These are phyloP conservation scores for Suhomyces emberorum DNA, from an alignment of 805 yeast genomes.

Conservation along the genomic window DNA sequence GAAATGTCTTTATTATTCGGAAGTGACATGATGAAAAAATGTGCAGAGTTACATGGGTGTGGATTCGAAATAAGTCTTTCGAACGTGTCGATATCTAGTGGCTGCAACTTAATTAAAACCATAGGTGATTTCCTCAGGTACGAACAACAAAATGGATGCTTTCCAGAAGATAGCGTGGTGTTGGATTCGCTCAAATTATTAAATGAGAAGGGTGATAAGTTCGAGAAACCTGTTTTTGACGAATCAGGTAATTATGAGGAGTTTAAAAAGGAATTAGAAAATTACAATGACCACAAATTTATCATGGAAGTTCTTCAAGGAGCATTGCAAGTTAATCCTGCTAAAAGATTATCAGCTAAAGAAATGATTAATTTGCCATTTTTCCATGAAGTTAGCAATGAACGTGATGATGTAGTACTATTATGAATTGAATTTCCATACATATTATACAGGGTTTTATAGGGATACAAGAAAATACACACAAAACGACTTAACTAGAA, in stretches of 20 bases:
- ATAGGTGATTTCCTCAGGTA: conserved; percentile 24
- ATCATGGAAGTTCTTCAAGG: conserved; percentile 55
- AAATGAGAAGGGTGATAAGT: conserved; percentile 36
- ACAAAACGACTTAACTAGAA: conserved; percentile 1
- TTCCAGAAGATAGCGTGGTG: conserved; percentile 71
- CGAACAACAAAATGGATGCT: conserved; percentile 55
- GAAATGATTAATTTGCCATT: conserved; percentile 57
- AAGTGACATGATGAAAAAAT: conserved; percentile 59
- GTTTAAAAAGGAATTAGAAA: conserved; percentile 19
- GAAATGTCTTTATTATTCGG: conserved; percentile 86
- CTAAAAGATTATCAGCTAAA: conserved; percentile 53
- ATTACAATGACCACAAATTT: conserved; percentile 40
- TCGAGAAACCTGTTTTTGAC: conserved; percentile 22
- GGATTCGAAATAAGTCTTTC: conserved; percentile 59
- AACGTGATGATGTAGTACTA: conserved; percentile 33
- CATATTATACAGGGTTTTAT: conserved; percentile 5
- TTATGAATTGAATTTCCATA: conserved; percentile 2
- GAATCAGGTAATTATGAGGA: conserved; percentile 15
- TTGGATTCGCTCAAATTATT: conserved; percentile 54
- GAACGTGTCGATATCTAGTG: conserved; percentile 15
- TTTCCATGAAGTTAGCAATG: conserved; percentile 44
- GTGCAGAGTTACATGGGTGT: conserved; percentile 84
- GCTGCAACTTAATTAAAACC: conserved; percentile 32
- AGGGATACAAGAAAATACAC: conserved; percentile 5
- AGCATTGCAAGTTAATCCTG: conserved; percentile 58